phyloP scores from a whole-genome alignment of 257 asterid species.

The Ballota nigra region DNA sequence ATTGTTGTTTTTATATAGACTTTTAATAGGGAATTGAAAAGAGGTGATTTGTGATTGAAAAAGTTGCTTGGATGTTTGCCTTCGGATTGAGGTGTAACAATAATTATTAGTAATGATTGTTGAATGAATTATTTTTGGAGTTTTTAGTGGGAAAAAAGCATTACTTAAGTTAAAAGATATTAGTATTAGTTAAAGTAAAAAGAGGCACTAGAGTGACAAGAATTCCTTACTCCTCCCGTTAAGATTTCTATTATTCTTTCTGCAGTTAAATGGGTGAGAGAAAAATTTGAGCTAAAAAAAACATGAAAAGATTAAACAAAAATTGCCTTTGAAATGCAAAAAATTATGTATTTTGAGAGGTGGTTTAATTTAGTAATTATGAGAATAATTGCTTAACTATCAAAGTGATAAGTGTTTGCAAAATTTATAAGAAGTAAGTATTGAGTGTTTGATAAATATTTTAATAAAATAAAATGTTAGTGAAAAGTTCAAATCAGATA shows the following conservation, averaged over 20 bases:
- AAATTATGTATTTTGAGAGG: too few relatives aligned
- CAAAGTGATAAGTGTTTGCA: too few relatives aligned
- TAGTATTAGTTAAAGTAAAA: conserved; percentile 2
- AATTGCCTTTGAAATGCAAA: too few relatives aligned
- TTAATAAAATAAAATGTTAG: too few relatives aligned
- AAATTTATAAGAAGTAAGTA: too few relatives aligned
- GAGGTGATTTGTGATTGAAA: background rate
- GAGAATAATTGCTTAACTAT: too few relatives aligned
- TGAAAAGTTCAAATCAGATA: too few relatives aligned
- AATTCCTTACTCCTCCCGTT: conserved; percentile 24
- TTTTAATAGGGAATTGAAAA: background rate
- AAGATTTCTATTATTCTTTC: conserved; percentile 24
- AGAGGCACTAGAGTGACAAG: conserved; percentile 17
- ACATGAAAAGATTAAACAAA: too few relatives aligned
- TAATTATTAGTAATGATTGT: conserved; percentile 22
- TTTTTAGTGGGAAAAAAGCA: conserved; percentile 27
- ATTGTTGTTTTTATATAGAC: background rate
- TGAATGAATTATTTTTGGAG: conserved; percentile 8
- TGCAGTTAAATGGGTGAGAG: conserved; percentile 7
- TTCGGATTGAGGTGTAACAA: conserved; percentile 15
- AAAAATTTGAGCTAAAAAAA: too few relatives aligned
- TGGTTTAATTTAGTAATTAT: too few relatives aligned
- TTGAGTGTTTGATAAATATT: too few relatives aligned
- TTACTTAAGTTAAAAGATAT: conserved; percentile 35
- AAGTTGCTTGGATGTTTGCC: conserved; percentile 30